Evolutionary conservation across 257 asterid species (phyloP), one percentile per base, ranked within the genome.

Genomic region (Salvia rosmarinus): DNA sequence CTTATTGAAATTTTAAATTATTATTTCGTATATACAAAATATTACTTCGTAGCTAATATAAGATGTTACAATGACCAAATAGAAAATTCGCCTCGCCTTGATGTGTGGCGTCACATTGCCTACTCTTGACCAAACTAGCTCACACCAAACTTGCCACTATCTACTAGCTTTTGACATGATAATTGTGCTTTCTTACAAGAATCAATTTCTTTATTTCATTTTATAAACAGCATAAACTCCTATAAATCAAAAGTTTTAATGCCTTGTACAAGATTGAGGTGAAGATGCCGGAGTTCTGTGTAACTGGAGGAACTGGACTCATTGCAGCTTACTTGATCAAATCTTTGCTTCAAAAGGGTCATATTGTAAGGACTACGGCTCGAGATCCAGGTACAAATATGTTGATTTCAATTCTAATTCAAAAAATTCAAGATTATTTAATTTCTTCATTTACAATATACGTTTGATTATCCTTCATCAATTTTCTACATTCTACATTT

Each of bases 261-360:
- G 9, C 35, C 14, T 0, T 6, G 10, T 10, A 4, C 0, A 61
- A 68, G 19, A 51, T 35, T 16, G 12, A n/a, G 25, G 25, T 17
- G 50, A 71, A 75, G 28, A 91, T 90, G 97, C 69, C 76, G n/a
- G 84, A 78, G 58, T 94, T 85, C 55, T 88, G 98, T 58, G 97
- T 95, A 30, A 89, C 98, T 11, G 98, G 98, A 10, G 98, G 98
- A 6, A 88, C 95, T 19, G 99, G 98, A 9, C 87, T 91, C 68
- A 83, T 95, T 64, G 98, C 98, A 30, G 86, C 94, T 77, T 82
- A 91, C 78, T 82, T 95, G 37, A 81, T 95, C 51, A 91, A 85
- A 50, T 77, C 88, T 7, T 85, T 95, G 14, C 82, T 95, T 3
- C 84, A 82, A 64, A 88, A 83, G 60, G 98, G 98, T 25, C 86